These are phyloP conservation scores for Taphrina flavorubra DNA, from an alignment of 1,139 yeast genomes.

Conservation along the genomic window DNA sequence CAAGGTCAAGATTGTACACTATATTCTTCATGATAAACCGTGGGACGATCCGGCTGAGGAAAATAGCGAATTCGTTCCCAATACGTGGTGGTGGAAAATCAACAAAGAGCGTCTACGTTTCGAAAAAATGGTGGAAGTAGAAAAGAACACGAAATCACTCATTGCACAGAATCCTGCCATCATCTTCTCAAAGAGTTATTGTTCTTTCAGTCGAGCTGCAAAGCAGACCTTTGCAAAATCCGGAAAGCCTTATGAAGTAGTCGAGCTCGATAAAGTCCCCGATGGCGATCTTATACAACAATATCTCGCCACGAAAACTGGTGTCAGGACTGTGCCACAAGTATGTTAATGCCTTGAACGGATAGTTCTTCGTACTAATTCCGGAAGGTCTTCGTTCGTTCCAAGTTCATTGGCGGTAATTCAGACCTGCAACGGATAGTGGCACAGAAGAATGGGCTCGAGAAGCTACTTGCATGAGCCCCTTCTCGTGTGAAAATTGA, in stretches of 20 bases:
- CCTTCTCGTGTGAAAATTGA: no score
- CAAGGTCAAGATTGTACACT: constrained; percentile 62
- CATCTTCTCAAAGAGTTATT: constrained; percentile 30
- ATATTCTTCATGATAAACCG: constrained; percentile 60
- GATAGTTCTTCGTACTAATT: no score
- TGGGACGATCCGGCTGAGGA: constrained; percentile 55
- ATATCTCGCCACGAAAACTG: constrained; percentile 9
- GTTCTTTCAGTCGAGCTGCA: constrained; percentile 32
- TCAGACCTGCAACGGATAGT: constrained; percentile 42
- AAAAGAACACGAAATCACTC: background rate
- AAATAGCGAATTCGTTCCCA: constrained; percentile 49
- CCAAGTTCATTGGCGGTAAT: constrained; percentile 33
- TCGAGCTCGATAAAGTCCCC: constrained; percentile 26
- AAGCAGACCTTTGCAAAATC: constrained; percentile 4
- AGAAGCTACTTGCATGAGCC: background rate
- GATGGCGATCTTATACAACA: constrained; percentile 28
- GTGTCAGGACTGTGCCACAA: constrained; percentile 35
- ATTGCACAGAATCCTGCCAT: constrained; percentile 22
- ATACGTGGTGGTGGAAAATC: constrained; percentile 54
- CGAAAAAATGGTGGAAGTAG: constrained; percentile 19
- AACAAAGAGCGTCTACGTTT: constrained; percentile 47
- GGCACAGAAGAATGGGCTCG: constrained; percentile 6
- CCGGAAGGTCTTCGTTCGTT: constrained; percentile 15
- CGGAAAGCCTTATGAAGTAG: constrained; percentile 4
- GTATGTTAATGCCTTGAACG: background rate